These are phyloP conservation scores for Harringtonia lauricola DNA, from an alignment of 2,329 filamentous ascomycete genomes.

Conservation along the genomic window DNA sequence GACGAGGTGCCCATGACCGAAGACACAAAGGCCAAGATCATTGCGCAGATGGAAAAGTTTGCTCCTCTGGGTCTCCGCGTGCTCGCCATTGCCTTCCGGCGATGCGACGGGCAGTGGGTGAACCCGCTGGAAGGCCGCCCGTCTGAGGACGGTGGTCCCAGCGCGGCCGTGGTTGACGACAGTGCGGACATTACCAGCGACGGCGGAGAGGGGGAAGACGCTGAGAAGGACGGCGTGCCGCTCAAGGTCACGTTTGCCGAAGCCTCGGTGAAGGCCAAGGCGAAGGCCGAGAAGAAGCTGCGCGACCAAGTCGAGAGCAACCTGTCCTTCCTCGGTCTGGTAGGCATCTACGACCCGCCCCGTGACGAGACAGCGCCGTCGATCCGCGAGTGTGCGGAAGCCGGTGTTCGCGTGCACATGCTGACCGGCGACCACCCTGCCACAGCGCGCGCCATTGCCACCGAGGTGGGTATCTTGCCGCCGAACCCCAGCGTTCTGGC, in stretches of 20 bases:
- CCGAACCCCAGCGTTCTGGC: constrained; percentile 48
- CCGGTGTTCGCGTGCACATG: constrained; percentile 75
- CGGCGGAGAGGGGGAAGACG: background rate
- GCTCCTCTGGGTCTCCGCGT: constrained; percentile 62
- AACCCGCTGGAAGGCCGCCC: background rate
- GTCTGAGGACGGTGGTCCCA: no score
- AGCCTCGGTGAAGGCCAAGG: background rate
- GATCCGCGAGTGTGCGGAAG: constrained; percentile 58
- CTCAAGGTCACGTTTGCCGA: no score
- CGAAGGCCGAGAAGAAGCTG: constrained; percentile 18
- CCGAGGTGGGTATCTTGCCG: constrained; percentile 68
- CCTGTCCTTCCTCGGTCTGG: constrained; percentile 68
- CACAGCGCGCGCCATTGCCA: constrained; percentile 68
- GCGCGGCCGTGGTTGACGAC: constrained; percentile 15
- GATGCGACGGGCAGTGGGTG: constrained; percentile 21
- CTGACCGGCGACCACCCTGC: constrained; percentile 73
- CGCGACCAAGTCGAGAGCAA: constrained; percentile 55
- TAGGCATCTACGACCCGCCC: constrained; percentile 79
- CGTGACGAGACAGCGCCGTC: constrained; percentile 67
- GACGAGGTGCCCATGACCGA: constrained; percentile 34
- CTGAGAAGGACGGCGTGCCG: background rate
- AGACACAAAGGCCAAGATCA: constrained; percentile 35
- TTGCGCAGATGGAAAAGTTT: constrained; percentile 45
- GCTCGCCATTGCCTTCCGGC: constrained; percentile 51
- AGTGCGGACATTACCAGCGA: background rate